Evolutionary conservation across 2,329 filamentous ascomycete species (phyloP).

Genomic region (Fonsecaea pugnacius): DNA sequence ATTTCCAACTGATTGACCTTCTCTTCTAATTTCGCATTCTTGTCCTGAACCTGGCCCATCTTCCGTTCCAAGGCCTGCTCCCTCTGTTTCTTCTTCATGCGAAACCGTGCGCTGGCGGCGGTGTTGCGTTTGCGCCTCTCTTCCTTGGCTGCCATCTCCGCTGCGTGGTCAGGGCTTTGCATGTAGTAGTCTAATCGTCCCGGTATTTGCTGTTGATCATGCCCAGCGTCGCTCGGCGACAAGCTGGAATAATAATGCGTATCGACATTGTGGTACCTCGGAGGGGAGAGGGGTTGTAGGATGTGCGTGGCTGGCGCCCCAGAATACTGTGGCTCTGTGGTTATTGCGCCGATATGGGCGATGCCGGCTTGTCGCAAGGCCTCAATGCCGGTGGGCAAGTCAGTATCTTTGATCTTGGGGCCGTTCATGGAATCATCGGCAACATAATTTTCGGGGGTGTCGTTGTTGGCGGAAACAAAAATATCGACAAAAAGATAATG

Average conservation of each 20-base stretch:
- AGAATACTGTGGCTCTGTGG: slow-evolving; percentile 9
- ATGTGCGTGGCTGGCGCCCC: neutral
- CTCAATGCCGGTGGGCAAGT: slow-evolving; percentile 4
- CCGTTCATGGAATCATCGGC: slow-evolving; percentile 8
- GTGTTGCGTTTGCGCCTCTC: slow-evolving; percentile 90
- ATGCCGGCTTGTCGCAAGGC: neutral
- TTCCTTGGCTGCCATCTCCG: slow-evolving; percentile 77
- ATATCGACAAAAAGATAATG: neutral
- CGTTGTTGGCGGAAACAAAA: slow-evolving; percentile 7
- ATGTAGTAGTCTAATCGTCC: slow-evolving; percentile 15
- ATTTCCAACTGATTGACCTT: slow-evolving; percentile 77
- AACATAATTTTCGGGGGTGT: slow-evolving; percentile 1
- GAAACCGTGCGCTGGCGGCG: slow-evolving; percentile 84
- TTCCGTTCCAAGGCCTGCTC: slow-evolving; percentile 83
- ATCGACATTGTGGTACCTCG: slow-evolving; percentile 3
- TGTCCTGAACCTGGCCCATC: slow-evolving; percentile 81
- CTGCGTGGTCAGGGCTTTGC: slow-evolving; percentile 69
- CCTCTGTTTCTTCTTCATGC: slow-evolving; percentile 94
- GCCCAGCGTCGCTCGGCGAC: neutral
- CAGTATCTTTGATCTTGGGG: neutral
- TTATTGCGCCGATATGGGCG: neutral
- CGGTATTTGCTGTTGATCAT: slow-evolving; percentile 1
- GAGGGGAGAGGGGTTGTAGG: neutral
- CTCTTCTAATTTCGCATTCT: slow-evolving; percentile 74
- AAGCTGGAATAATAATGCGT: slow-evolving; percentile 8